A percentile compares a stretch with the other conserved stretches of the same genome.
Evolutionary conservation across 345 rosid genomes (phyloP).

Genomic region (Turritis glabra): DNA sequence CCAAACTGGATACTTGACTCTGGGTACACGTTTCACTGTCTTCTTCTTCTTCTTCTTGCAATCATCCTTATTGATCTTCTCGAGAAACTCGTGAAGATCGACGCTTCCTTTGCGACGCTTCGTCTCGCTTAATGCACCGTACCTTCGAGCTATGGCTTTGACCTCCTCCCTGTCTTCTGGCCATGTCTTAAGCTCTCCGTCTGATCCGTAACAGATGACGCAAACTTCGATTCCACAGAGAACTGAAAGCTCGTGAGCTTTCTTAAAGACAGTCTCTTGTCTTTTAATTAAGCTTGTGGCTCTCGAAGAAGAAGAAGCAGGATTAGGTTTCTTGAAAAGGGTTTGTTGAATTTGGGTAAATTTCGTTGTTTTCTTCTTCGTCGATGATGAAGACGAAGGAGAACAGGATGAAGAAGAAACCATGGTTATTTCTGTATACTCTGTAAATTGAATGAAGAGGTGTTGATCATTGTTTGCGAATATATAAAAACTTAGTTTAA

Average conservation of each 20-base stretch:
- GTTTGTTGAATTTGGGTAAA: not conserved
- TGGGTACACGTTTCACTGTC: not conserved
- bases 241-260: constrained; percentile 33
- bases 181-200: constrained; percentile 33
- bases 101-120: constrained; percentile 27
- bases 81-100: constrained; percentile 2
- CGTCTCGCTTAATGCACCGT: constrained; percentile 5
- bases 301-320: constrained; percentile 2
- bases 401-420: constrained; percentile 14
- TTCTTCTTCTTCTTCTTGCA: not conserved
- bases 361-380: not conserved
- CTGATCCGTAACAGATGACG: constrained; percentile 18
- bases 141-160: constrained; percentile 27
- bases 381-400: not conserved
- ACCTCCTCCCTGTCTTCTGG: constrained; percentile 34
- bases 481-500: not conserved
- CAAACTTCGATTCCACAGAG: constrained; percentile 36
- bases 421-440: constrained; percentile 14
- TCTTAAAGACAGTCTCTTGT: constrained; percentile 33
- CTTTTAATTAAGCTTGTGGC: constrained; percentile 10
- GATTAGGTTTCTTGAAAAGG: not conserved
- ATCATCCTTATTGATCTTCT: constrained; percentile 7
- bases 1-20: constrained; percentile 29
- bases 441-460: constrained; percentile 17
- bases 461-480: constrained; percentile 8